Evolutionary conservation across 2,329 filamentous ascomycete genomes (phyloP).

Genomic region (Alternaria solani): DNA sequence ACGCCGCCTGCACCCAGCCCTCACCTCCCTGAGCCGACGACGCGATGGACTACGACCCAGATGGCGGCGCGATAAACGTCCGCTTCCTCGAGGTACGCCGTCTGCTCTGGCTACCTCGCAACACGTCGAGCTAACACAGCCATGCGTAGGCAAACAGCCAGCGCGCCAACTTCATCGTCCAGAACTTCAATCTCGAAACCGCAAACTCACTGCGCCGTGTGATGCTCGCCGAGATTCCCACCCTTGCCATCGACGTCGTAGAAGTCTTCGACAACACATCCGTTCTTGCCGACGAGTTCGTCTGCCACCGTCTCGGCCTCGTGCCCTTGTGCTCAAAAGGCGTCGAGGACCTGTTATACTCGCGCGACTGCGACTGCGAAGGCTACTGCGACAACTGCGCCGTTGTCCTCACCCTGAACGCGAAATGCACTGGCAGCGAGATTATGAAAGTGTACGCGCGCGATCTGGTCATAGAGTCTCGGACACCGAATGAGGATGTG

Average conservation of each 20-base stretch:
- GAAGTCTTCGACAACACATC: slow-evolving; percentile 93
- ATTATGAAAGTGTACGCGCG: slow-evolving; percentile 94
- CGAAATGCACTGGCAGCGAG: slow-evolving; percentile 82
- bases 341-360: slow-evolving; percentile 82
- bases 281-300: slow-evolving; percentile 95
- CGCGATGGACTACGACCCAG: slow-evolving; percentile 62
- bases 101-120: slow-evolving; percentile 25
- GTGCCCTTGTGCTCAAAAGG: slow-evolving; percentile 87
- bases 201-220: slow-evolving; percentile 91
- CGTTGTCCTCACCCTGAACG: slow-evolving; percentile 83
- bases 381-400: slow-evolving; percentile 93
- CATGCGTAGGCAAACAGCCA: slow-evolving; percentile 72
- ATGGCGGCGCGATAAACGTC: slow-evolving; percentile 53
- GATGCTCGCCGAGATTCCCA: slow-evolving; percentile 93
- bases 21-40: slow-evolving; percentile 15
- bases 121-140: slow-evolving; percentile 30
- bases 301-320: slow-evolving; percentile 89
- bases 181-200: slow-evolving; percentile 86
- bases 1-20: slow-evolving; percentile 17
- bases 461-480: slow-evolving; percentile 77
- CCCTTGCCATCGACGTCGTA: slow-evolving; percentile 92
- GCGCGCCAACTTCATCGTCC: slow-evolving; percentile 90
- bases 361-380: slow-evolving; percentile 95
- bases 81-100: slow-evolving; percentile 49
- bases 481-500: slow-evolving; percentile 75